phyloP scores from a whole-genome alignment of 148 eudicot genomes.

The Cornus kousa region DNA sequence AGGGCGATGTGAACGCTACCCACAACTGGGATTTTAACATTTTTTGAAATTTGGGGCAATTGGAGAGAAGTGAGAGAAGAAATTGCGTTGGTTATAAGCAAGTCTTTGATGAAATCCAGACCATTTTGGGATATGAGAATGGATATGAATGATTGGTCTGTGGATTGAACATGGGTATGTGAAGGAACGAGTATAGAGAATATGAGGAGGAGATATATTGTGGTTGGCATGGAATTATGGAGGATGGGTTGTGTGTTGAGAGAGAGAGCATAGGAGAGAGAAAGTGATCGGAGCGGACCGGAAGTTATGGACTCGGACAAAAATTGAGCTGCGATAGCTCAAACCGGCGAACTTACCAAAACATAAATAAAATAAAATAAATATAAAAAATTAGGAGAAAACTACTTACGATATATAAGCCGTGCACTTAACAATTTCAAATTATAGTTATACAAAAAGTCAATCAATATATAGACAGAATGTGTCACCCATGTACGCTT shows the following conservation, averaged over 20 bases:
- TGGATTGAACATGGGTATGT: constrained; percentile 35
- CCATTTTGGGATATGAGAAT: constrained; percentile 75
- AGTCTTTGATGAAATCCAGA: constrained; percentile 66
- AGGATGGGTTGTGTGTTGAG: background rate
- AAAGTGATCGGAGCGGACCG: background rate
- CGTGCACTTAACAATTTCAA: no score
- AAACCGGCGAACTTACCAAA: no score
- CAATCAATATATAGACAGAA: no score
- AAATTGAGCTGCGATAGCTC: no score
- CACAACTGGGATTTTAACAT: constrained; percentile 52
- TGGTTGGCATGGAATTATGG: constrained; percentile 10
- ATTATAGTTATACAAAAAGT: no score
- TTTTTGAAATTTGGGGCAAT: constrained; percentile 50
- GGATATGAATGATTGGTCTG: constrained; percentile 53
- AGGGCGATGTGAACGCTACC: constrained; percentile 62
- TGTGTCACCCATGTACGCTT: no score
- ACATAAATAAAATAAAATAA: no score
- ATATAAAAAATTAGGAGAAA: no score
- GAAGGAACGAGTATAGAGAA: constrained; percentile 12
- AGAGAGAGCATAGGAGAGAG: background rate
- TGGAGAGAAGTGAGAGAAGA: constrained; percentile 75
- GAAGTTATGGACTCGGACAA: no score
- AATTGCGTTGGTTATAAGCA: constrained; percentile 60
- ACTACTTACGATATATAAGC: no score
- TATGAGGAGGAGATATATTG: background rate